Evolutionary conservation across 2,329 filamentous ascomycete genomes (phyloP).

Genomic region (Diaporthe sp.): DNA sequence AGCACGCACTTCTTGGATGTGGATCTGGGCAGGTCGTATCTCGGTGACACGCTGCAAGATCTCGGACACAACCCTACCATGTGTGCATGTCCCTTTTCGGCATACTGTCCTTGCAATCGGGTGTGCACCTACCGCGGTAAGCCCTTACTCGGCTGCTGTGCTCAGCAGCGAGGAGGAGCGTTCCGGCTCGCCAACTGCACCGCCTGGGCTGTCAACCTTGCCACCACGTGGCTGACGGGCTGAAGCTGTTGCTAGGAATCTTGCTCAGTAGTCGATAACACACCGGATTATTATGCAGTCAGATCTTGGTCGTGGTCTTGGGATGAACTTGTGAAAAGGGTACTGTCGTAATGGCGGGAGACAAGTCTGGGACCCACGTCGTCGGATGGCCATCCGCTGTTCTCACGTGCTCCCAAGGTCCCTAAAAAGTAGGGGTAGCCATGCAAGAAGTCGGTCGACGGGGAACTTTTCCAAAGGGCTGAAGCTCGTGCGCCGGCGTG

Average conservation of each 20-base stretch:
- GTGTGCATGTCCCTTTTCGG: not conserved
- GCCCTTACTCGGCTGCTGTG: not conserved
- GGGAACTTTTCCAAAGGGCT: not conserved
- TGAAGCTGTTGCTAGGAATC: conserved; percentile 9
- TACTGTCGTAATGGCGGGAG: not conserved
- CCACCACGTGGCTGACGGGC: conserved; percentile 24
- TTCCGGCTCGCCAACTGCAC: not conserved
- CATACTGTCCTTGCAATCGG: not conserved
- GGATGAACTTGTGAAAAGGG: not conserved
- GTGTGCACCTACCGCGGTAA: not conserved
- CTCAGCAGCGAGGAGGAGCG: not conserved
- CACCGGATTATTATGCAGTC: conserved; percentile 6
- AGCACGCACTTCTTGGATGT: not conserved
- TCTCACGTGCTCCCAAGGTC: not conserved
- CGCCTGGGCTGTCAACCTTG: not conserved
- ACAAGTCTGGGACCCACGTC: not conserved
- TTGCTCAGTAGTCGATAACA: not conserved
- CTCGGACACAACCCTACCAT: not conserved
- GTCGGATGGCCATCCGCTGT: not conserved
- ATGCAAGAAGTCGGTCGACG: not conserved
- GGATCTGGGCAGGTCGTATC: not conserved
- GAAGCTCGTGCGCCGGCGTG: not conserved
- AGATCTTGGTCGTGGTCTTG: not conserved
- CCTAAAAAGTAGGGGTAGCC: not conserved
- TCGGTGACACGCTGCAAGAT: conserved; percentile 1